Evolutionary conservation across 2,329 filamentous ascomycete genomes (phyloP), one percentile per base, ranked within the genome.

Genomic region (Neoscytalidium dimidiatum): DNA sequence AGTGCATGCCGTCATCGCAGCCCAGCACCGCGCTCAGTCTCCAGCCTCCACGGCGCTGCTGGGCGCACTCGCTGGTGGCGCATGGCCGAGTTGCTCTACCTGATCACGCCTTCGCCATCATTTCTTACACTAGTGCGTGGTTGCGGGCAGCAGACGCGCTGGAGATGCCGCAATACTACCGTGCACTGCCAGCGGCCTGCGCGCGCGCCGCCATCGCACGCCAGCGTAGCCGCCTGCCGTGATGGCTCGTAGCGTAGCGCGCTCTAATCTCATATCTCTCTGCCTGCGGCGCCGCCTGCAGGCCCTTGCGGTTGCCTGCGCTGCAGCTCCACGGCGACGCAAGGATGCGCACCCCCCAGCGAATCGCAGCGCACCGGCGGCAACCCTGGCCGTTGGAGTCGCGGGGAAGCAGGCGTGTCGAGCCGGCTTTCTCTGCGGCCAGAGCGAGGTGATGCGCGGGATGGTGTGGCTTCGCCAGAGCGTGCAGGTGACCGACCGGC

Each of bases 71-170:
- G 61, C 61, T 31, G 48, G 48, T 56, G 61, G 61, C 61, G 61
- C 61, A 43, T 63, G 61, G 35, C 46, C 61, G 61, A 63, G 41
- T 33, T 8, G 56, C 41, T 28, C n/a, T 21, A 14, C 56, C n/a
- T 63, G 61, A 53, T 63, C 61, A 63, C 49, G 61, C 48, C 61
- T 52, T 63, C 48, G 48, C 48, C 56, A 60, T 60, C 56, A 60
- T 46, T 60, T 60, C 38, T 60, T 33, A 60, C 56, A 60, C 41
- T 46, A 60, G 38, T 29, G 56, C 29, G 41, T 19, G 53, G 52
- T 56, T 21, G 52, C 52, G 19, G 38, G 53, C 53, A 58, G 53
- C 53, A 43, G 53, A 58, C 53, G 53, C 23, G 53, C 35, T 58
- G 53, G 28, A 58, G 53, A 58, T 58, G 35, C 53, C 53, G 53